Conservation (phyloP, 306 rosid species). For the Astragalus membranaceus region DNA sequence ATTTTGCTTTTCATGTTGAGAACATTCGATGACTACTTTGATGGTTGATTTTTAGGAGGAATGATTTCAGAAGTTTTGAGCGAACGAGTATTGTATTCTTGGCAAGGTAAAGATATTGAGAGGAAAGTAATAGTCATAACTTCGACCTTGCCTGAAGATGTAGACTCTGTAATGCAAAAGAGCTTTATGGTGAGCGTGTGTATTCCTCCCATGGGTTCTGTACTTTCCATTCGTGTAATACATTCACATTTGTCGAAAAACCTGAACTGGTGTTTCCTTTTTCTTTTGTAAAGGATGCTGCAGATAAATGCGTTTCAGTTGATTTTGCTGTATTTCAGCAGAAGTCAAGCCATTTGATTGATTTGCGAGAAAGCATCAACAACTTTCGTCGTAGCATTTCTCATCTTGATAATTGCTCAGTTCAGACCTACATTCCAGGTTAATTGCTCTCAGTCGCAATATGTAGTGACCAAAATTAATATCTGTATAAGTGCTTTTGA, state of each 20-base stretch:
- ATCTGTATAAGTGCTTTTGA: not conserved
- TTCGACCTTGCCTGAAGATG: constrained; percentile 48
- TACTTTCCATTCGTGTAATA: not conserved
- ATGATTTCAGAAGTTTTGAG: constrained; percentile 54
- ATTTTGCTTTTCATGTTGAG: not conserved
- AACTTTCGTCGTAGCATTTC: constrained; percentile 47
- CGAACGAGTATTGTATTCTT: constrained; percentile 59
- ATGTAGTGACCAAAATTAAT: constrained; percentile 4
- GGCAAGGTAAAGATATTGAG: constrained; percentile 70
- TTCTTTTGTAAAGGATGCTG: constrained; percentile 46
- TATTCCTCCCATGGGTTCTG: not conserved
- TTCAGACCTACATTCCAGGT: constrained; percentile 60
- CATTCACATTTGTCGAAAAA: not conserved
- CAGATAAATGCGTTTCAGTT: constrained; percentile 59
- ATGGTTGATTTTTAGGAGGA: constrained; percentile 36
- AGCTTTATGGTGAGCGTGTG: constrained; percentile 45
- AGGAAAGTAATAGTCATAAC: constrained; percentile 56
- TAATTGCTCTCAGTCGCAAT: constrained; percentile 10
- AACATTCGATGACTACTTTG: constrained; percentile 4
- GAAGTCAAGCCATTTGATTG: constrained; percentile 51
- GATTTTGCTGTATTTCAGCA: constrained; percentile 65
- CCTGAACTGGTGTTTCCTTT: not conserved
- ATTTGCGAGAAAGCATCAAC: constrained; percentile 37
- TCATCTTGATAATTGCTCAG: constrained; percentile 63
- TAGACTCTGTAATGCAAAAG: constrained; percentile 42